Conservation (phyloP, 371 early-diverging fungal genomes). For the Saksenaea vasiformis region DNA sequence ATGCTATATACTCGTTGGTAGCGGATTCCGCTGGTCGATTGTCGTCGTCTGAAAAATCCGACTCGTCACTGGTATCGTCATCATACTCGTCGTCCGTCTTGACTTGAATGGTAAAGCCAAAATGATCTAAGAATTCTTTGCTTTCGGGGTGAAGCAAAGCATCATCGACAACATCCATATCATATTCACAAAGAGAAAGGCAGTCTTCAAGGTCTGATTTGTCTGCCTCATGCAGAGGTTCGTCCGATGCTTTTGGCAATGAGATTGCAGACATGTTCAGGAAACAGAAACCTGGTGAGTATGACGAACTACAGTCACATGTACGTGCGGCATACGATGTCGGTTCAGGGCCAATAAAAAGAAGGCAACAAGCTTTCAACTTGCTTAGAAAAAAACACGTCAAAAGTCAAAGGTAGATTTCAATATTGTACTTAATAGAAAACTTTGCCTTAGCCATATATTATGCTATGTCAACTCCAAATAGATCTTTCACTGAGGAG, state of each 20-base stretch:
- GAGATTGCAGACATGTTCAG: background rate
- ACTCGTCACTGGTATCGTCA: constrained; percentile 31
- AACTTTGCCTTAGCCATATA: too few species aligned
- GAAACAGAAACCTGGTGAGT: too few species aligned
- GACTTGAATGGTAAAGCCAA: constrained; percentile 46
- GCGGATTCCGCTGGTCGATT: background rate
- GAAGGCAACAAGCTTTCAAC: too few species aligned
- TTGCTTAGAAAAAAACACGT: too few species aligned
- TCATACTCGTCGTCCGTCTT: constrained; percentile 44
- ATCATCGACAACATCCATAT: constrained; percentile 48
- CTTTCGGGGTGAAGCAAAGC: constrained; percentile 37
- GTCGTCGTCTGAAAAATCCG: constrained; percentile 14
- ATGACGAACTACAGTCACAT: too few species aligned
- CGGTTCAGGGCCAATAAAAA: too few species aligned
- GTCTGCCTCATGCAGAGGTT: background rate
- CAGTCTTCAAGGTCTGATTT: constrained; percentile 10
- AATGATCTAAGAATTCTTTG: constrained; percentile 42
- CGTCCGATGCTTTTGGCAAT: background rate
- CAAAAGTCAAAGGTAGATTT: too few species aligned
- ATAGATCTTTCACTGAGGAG: too few species aligned
- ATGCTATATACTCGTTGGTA: background rate
- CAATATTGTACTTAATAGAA: too few species aligned
- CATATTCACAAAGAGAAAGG: constrained; percentile 30
- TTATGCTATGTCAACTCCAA: too few species aligned
- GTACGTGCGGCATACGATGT: too few species aligned